A percentile compares a stretch with the other conserved stretches of the same genome.
Evolutionary conservation across 2,329 filamentous ascomycete genomes (phyloP).

Genomic region (Thelonectria rubi): DNA sequence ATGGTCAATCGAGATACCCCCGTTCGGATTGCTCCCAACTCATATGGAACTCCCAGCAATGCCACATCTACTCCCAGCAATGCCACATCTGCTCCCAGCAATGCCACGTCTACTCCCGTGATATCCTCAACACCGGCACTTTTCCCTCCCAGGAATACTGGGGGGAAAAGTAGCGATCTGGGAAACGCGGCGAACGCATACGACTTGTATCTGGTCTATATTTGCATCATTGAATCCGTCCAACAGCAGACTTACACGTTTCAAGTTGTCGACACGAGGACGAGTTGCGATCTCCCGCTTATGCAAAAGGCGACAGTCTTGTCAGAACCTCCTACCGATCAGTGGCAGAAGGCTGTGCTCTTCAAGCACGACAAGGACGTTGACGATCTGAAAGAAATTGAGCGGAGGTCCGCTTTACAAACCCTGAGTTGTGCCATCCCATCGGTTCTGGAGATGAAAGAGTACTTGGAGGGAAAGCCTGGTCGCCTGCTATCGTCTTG

Average conservation of each 20-base stretch:
- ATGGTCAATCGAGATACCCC: conserved; percentile 11
- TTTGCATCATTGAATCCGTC: conserved; percentile 30
- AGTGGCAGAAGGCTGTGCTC: conserved; percentile 32
- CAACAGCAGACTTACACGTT: conserved; percentile 21
- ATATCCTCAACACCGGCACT: too few species aligned
- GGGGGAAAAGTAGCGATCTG: too few species aligned
- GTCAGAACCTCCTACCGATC: conserved; percentile 5
- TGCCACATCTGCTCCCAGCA: not conserved
- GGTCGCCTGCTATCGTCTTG: conserved; percentile 53
- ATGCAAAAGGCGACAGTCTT: conserved; percentile 3
- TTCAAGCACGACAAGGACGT: conserved; percentile 41
- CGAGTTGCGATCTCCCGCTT: not conserved
- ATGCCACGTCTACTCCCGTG: not conserved
- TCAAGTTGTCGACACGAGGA: conserved; percentile 24
- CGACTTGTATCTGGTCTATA: conserved; percentile 16
- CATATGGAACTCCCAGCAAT: conserved; percentile 23
- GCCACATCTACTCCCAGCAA: not conserved
- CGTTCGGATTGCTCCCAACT: conserved; percentile 4
- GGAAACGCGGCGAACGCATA: too few species aligned
- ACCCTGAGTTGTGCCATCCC: conserved; percentile 69
- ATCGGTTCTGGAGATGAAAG: conserved; percentile 65
- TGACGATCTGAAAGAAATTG: conserved; percentile 26
- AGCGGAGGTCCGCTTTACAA: conserved; percentile 44
- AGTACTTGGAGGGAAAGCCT: conserved; percentile 54
- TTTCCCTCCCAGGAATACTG: too few species aligned